phyloP scores from a whole-genome alignment of 2,329 filamentous ascomycete species.

The Beauveria sp. region DNA sequence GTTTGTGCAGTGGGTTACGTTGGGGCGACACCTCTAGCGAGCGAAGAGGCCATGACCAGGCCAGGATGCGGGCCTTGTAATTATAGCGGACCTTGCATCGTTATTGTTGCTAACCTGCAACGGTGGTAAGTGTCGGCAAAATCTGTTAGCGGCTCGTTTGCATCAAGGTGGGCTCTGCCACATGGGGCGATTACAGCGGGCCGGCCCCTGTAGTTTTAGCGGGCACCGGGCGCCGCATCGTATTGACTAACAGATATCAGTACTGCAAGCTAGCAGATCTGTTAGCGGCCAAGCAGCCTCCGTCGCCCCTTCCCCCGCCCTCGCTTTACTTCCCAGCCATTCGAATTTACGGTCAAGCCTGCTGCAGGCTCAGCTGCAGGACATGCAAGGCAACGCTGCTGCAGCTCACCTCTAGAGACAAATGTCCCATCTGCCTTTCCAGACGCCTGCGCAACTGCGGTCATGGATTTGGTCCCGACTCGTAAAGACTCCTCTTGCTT shows the following conservation, averaged over 20 bases:
- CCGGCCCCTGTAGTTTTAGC: background rate
- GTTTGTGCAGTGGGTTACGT: background rate
- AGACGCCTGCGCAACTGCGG: too few species aligned
- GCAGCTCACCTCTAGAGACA: background rate
- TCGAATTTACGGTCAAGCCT: slow-evolving; percentile 22
- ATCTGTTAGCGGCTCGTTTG: background rate
- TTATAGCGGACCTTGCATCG: too few species aligned
- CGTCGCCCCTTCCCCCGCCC: background rate
- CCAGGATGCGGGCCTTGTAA: too few species aligned
- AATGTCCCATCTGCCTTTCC: background rate
- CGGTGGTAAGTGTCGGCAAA: background rate
- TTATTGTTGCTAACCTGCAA: too few species aligned
- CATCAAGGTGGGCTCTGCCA: background rate
- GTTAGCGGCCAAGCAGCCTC: background rate
- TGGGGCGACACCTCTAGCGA: too few species aligned
- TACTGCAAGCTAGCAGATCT: background rate
- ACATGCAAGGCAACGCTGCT: background rate
- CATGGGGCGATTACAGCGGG: background rate
- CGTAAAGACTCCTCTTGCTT: slow-evolving; percentile 5
- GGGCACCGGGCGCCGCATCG: background rate
- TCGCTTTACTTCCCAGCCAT: slow-evolving; percentile 20
- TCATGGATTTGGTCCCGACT: slow-evolving; percentile 1
- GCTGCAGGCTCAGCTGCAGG: background rate
- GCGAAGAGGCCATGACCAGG: too few species aligned
- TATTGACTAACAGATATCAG: background rate